Evolutionary conservation across 1,284 basidiomycete species (phyloP), one percentile per base, ranked within the genome.

Genomic region (Fomes fomentarius): DNA sequence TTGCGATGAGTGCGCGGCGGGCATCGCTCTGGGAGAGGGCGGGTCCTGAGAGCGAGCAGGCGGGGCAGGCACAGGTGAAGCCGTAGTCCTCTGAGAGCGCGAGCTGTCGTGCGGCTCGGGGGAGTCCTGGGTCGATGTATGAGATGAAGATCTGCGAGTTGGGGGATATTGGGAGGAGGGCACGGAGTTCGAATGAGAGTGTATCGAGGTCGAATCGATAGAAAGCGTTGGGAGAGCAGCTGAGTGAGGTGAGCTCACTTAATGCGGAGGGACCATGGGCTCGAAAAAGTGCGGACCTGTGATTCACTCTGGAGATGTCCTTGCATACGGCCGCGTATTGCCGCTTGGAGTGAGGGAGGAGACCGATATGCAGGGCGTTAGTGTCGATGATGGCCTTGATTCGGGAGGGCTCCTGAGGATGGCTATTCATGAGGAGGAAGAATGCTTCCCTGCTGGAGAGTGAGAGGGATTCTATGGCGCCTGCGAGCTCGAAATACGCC

Each of bases 211-310:
- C 55, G 44, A 58, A 63, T 3, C 37, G 47, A 38, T 52, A 55
- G 4, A 38, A 30, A 0, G 58, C 60, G 35, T 66, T 65, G 3
- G 64, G 64, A 5, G 52, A 54, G 54, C 64, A 65, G 40, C 64
- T 65, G 40, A n/a, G n/a, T n/a, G n/a, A n/a, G n/a, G n/a, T n/a
- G n/a, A n/a, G n/a, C n/a, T n/a, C n/a, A n/a, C n/a, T n/a, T 4
- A 25, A 21, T 7, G 15, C 21, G 21, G 15, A 7, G 9, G 8
- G 38, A 5, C 4, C 12, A 9, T 15, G 5, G 15, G 15, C 14
- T 6, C 14, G 8, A 26, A n/a, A 28, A 3, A 17, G 14, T 7
- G 3, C 55, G 14, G 15, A 64, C 64, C 63, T 66, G 25, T 66
- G 64, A 41, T 66, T 66, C 45, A 61, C 46, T 3, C 64, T 50